Evolutionary conservation across 1,139 yeast genomes (phyloP), one percentile per base, ranked within the genome.

Genomic region (Groenewaldozyma auringiensis): DNA sequence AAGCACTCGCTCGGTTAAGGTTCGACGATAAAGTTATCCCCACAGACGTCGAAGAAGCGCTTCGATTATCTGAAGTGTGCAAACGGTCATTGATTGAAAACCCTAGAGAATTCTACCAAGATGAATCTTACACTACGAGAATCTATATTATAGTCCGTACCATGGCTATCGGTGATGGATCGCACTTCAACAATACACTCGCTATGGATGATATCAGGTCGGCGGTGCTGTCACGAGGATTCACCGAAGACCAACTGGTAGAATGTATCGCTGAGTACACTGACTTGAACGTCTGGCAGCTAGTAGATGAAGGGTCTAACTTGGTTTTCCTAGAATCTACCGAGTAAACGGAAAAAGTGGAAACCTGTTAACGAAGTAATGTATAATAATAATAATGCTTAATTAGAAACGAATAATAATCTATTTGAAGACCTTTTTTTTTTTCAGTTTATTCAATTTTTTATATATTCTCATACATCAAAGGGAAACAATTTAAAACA

Each of bases 21-120:
- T 86, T 92, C 63, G 81, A 82, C 49, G 74, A 82, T 51, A 68
- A 63, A 14, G 98, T 94, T 6, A 74, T 73, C 22, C 68, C 73
- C 44, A 85, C 77, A 50, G 98, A 94, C 65, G 96, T 94, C 34
- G 97, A 94, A 60, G 99, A 94, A 68, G 96, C 98, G 0, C 71
- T 94, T 58, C 76, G 98, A 59, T 74, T 94, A 55, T 72, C 83
- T 49, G 83, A 83, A 56, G 95, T 86, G 17, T 87, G 96, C 21
- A 86, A 89, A 65, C 81, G 86, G 45, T 83, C 95, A 14, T 74
- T 92, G 57, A 80, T 79, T 38, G 70, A 64, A 56, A 58, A 53
- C 20, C 57, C 56, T 21, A 54, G 53, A 16, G 52, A 53, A 31
- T 80, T 75, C 54, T 70, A 71, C 48, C 52, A 49, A 16, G 81